Evolutionary conservation across 129 eudicot species (phyloP), one percentile per base, ranked within the genome.

Genomic region (Lactuca saligna): DNA sequence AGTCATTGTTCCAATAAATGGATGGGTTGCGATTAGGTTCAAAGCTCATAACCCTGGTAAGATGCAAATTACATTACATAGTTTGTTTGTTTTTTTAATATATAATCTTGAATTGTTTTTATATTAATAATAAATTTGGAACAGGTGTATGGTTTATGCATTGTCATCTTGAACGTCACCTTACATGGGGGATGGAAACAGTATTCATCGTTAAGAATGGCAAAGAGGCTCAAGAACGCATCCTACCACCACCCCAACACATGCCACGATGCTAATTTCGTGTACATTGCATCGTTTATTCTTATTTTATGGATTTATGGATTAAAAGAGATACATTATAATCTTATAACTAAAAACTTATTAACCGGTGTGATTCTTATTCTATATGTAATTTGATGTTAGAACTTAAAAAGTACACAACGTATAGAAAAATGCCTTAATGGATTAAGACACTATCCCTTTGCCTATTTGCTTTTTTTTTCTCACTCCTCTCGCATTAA

Each of bases 1-100:
- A 3, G 70, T 85, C 54, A 37, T 66, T 32, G 88, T 88, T 46
- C 95, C 95, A 2, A 53, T 63, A 51, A 75, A 73, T 46, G 90
- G 90, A 2, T 85, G 95, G 95, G 71, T 80, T 8, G 78, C 83
- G 3, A 82, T 88, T 55, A 78, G 88, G 66, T 88, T 88, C 77
- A 65, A 17, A 49, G 91, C 87, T 20, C 12, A 57, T 5, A 82
- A 82, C 68, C 87, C 84, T 1, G 87, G 87, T 82, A 79, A 8
- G 29, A 25, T 25, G 29, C 29, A 25, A 0, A 25, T 25, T 25
- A 25, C 29, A 2, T 25, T 25, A 25, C 29, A 25, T 25, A 1
- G 29, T 25, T 25, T 25, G 1, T 25, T 25, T 25, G 1, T 25
- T 25, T 25, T 25, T 25, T 25, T 25, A 25, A 41, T 5, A 41